Conservation (phyloP, 768 basidiomycete species). For the Pulveroboletus sp. region DNA sequence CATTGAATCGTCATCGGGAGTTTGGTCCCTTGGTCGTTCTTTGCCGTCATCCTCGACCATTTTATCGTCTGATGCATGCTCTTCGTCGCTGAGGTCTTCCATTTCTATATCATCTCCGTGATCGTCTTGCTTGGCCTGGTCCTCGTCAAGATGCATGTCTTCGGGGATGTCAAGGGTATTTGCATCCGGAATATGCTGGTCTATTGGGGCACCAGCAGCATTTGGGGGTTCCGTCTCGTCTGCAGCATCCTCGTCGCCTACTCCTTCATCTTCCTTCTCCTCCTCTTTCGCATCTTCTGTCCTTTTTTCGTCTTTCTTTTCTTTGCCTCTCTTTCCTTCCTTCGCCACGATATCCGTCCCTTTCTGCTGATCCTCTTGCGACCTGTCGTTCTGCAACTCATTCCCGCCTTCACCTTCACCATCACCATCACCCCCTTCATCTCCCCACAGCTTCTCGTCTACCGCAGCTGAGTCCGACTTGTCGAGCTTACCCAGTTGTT, state of each 20-base stretch:
- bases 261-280: conserved; percentile 25
- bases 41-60: conserved; percentile 25
- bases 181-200: conserved; percentile 75
- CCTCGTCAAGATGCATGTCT: conserved; percentile 62
- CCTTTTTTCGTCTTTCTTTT: conserved; percentile 33
- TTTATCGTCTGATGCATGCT: conserved; percentile 20
- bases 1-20: conserved; percentile 18
- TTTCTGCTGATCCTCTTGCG: conserved; percentile 41
- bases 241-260: conserved; percentile 34
- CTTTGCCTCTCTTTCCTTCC: conserved; percentile 48
- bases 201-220: conserved; percentile 63
- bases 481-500: conserved; percentile 81
- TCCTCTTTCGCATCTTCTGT: conserved; percentile 27
- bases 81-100: conserved; percentile 39
- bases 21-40: conserved; percentile 7
- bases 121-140: conserved; percentile 27
- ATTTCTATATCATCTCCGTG: conserved; percentile 25
- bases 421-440: conserved; percentile 64
- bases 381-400: conserved; percentile 60
- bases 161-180: conserved; percentile 89
- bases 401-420: conserved; percentile 42
- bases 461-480: conserved; percentile 77
- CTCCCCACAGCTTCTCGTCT: conserved; percentile 98
- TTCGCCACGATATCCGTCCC: conserved; percentile 78
- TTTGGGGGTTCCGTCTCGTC: conserved; percentile 45